These are phyloP conservation scores for Naganishia kalamii DNA, from an alignment of 768 basidiomycete genomes.

Conservation along the genomic window DNA sequence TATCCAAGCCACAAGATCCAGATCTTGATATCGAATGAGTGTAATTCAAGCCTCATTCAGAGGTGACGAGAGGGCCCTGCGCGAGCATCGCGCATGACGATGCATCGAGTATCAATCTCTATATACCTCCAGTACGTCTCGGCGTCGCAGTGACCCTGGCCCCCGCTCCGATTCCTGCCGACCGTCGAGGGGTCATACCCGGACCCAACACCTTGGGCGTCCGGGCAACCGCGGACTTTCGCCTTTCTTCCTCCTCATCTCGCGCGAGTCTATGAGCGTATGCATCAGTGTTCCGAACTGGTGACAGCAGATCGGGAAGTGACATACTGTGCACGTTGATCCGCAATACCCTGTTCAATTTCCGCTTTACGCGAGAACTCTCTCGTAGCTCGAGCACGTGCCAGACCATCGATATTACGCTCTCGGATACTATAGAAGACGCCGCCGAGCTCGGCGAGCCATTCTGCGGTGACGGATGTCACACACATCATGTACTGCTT, in stretches of 20 bases:
- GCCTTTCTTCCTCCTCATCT: conserved; percentile 37
- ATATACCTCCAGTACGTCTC: conserved; percentile 41
- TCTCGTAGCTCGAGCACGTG: conserved; percentile 60
- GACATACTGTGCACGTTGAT: conserved; percentile 46
- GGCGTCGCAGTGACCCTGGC: conserved; percentile 40
- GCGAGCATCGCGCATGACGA: no score
- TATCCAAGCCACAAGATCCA: no score
- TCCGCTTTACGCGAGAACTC: conserved; percentile 90
- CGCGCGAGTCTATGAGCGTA: conserved; percentile 35
- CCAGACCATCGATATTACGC: conserved; percentile 90
- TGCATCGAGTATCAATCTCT: not conserved
- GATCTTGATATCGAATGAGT: no score
- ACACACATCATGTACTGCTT: conserved; percentile 97
- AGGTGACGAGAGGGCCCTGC: no score
- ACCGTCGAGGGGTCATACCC: conserved; percentile 39
- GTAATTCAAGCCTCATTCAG: no score
- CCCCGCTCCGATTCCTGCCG: conserved; percentile 44
- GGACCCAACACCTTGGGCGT: conserved; percentile 42
- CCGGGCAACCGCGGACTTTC: conserved; percentile 29
- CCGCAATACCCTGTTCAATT: conserved; percentile 83
- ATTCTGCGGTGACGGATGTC: conserved; percentile 94
- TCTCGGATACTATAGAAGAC: conserved; percentile 97
- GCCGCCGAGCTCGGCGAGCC: conserved; percentile 91
- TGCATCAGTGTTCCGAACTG: not conserved
- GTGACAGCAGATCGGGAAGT: not conserved